phyloP scores from a whole-genome alignment of 1,139 yeast genomes.

The Suhomyces wounanorum region DNA sequence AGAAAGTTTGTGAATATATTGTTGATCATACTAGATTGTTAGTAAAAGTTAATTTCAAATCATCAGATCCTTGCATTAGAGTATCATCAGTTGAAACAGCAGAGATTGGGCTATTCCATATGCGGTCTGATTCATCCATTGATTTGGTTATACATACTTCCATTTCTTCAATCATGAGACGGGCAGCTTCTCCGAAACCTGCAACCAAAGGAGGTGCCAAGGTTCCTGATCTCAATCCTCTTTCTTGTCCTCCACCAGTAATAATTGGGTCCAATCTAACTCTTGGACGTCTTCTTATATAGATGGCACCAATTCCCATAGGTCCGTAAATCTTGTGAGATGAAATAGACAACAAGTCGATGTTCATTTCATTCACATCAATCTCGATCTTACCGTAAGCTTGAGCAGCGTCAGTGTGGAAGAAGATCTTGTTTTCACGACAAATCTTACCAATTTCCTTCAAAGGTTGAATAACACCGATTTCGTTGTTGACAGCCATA shows the following conservation, averaged over 20 bases:
- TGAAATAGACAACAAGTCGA: slow-evolving; percentile 89
- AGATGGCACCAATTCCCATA: slow-evolving; percentile 95
- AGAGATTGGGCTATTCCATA: slow-evolving; percentile 9
- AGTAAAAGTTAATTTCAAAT: slow-evolving; percentile 16
- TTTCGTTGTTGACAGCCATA: slow-evolving; percentile 98
- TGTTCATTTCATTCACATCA: slow-evolving; percentile 91
- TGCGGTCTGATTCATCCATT: slow-evolving; percentile 9
- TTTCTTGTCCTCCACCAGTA: slow-evolving; percentile 99
- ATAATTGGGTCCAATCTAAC: slow-evolving; percentile 94
- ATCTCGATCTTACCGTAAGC: slow-evolving; percentile 93
- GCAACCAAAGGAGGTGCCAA: slow-evolving; percentile 93
- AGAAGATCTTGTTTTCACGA: slow-evolving; percentile 82
- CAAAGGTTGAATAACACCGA: slow-evolving; percentile 95
- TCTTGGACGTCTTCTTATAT: slow-evolving; percentile 96
- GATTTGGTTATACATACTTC: slow-evolving; percentile 30
- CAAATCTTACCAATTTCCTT: slow-evolving; percentile 92
- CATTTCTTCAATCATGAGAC: slow-evolving; percentile 74
- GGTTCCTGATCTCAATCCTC: slow-evolving; percentile 97
- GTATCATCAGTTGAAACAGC: slow-evolving; percentile 6
- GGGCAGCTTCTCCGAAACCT: slow-evolving; percentile 97
- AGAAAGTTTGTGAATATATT: slow-evolving; percentile 70
- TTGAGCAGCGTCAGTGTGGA: slow-evolving; percentile 99
- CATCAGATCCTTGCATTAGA: slow-evolving; percentile 29
- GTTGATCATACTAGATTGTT: slow-evolving; percentile 55
- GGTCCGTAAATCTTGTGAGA: slow-evolving; percentile 98